Evolutionary conservation across 768 basidiomycete species (phyloP).

Genomic region (Galerina marginata): DNA sequence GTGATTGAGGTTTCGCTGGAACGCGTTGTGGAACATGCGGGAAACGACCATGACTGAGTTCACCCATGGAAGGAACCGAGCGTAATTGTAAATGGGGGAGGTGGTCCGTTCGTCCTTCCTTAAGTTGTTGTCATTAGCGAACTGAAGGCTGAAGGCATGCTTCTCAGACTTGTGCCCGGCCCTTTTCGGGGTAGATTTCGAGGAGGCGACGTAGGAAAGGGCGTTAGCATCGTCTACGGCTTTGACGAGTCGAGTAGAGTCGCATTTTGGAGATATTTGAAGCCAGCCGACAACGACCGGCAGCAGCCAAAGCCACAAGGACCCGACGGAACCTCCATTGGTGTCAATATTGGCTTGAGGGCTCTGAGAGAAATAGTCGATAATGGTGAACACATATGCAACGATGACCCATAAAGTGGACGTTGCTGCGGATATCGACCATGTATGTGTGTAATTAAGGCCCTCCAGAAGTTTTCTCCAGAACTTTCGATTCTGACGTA

Average conservation of each 20-base stretch:
- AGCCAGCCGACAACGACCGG: slow-evolving; percentile 48
- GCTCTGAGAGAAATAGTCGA: slow-evolving; percentile 36
- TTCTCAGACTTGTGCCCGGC: background rate
- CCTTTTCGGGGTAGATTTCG: background rate
- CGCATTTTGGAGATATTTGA: slow-evolving; percentile 45
- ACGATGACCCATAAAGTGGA: slow-evolving; percentile 51
- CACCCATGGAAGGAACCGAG: slow-evolving; percentile 26
- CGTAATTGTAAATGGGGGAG: slow-evolving; percentile 27
- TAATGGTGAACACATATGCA: slow-evolving; percentile 46
- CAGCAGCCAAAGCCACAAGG: slow-evolving; percentile 51
- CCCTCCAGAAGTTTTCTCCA: slow-evolving; percentile 39
- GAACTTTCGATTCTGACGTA: slow-evolving; percentile 47
- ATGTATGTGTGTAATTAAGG: slow-evolving; percentile 42
- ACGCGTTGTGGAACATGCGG: slow-evolving; percentile 14
- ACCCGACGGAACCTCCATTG: slow-evolving; percentile 35
- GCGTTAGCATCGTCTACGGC: slow-evolving; percentile 36
- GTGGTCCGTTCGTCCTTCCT: slow-evolving; percentile 22
- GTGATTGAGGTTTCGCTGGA: too few species aligned
- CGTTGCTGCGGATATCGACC: slow-evolving; percentile 42
- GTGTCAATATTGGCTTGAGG: slow-evolving; percentile 25
- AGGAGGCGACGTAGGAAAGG: slow-evolving; percentile 25
- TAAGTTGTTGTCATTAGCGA: background rate
- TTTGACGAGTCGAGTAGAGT: slow-evolving; percentile 32
- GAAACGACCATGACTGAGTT: slow-evolving; percentile 17
- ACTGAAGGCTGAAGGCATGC: background rate